Evolutionary conservation across 1,284 basidiomycete genomes (phyloP), one percentile per base, ranked within the genome.

Genomic region (Sporisorium graminicola): DNA sequence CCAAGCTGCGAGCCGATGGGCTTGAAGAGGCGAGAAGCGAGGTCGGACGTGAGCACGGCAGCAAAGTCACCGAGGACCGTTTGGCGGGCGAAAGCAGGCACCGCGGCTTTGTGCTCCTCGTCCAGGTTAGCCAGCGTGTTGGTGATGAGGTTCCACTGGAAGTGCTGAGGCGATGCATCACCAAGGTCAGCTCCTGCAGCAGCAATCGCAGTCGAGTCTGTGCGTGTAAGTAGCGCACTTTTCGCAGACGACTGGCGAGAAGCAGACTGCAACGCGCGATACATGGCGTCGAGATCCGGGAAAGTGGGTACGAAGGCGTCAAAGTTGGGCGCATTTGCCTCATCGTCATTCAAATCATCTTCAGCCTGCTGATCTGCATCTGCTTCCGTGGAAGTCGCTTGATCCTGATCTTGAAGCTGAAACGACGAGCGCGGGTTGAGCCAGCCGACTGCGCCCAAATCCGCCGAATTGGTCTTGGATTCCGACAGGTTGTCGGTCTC

Each of bases 61-160:
- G 81, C 80, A 79, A 86, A 87, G 56, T 87, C 85, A 33, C 86
- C 86, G 24, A 84, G 64, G 52, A 80, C 77, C 5, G 86, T 74
- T 7, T 72, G 58, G 20, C 50, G 43, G 8, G 80, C 82, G 47
- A 85, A 82, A 31, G 80, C 61, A 1, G 75, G 74, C 0, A 74
- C 64, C 1, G 33, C 3, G 2, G 49, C 50, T 37, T 58, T 57
- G 24, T 60, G 37, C 16, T 56, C 29, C 13, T 65, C 53, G 37
- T 56, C 44, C n/a, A 65, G 37, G 33, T 72, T 66, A 29, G 62
- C 69, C 3, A 73, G 42, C 12, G 65, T 74, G 52, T 70, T 66
- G 54, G 60, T 70, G 65, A 77, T 77, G 13, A 77, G 59, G 42
- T 74, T 71, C 75, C 75, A 77, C 31, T 74, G 56, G 35, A 68